Percentiles rank a stretch among this genome's conserved stretches.
Evolutionary conservation across 257 asterid species (phyloP).

Genomic region (Nicotiana obtusifolia): DNA sequence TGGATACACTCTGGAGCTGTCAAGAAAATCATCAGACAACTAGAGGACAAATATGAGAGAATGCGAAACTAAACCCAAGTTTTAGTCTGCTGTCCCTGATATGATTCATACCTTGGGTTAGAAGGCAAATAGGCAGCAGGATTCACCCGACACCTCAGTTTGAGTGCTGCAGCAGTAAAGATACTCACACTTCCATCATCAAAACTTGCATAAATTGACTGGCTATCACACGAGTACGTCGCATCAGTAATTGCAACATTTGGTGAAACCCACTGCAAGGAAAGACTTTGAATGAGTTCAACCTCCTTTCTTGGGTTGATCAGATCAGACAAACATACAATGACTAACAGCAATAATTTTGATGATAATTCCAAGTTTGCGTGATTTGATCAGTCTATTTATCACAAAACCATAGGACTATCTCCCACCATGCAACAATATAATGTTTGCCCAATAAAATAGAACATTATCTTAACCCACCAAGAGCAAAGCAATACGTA

Average conservation of each 20-base stretch:
- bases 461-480: not conserved
- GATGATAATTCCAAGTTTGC: not conserved
- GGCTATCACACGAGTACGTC: conserved; percentile 63
- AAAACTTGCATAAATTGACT: conserved; percentile 41
- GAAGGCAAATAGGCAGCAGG: conserved; percentile 48
- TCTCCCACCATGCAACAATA: not conserved
- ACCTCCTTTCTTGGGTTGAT: not conserved
- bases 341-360: not conserved
- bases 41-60: not conserved
- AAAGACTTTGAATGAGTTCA: conserved; percentile 7
- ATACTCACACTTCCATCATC: conserved; percentile 45
- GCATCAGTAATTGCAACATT: conserved; percentile 55
- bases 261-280: conserved; percentile 50
- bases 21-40: not conserved
- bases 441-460: not conserved
- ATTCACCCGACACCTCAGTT: conserved; percentile 45
- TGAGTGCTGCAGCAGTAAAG: conserved; percentile 38
- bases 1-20: conserved; percentile 47
- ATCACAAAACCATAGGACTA: not conserved
- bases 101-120: conserved; percentile 34
- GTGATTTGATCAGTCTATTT: not conserved
- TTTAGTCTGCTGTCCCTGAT: not conserved
- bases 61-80: not conserved
- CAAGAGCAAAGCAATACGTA: not conserved
- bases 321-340: not conserved